Evolutionary conservation across 257 asterid genomes (phyloP), one percentile per base, ranked within the genome.

Genomic region (Rauvolfia tetraphylla): DNA sequence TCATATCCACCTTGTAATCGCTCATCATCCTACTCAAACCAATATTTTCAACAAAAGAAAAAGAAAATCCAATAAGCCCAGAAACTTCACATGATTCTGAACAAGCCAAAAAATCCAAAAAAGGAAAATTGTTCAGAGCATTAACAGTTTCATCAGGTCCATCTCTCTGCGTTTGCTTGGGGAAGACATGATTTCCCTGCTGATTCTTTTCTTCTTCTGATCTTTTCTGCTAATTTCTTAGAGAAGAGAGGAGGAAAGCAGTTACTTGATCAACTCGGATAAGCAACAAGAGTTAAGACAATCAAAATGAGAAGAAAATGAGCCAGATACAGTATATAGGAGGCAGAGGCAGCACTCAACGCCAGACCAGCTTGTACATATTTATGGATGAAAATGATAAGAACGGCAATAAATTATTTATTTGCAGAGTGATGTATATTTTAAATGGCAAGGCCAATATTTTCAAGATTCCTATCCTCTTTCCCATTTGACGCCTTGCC

Each of bases 81-180:
- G 67, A 51, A 71, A 74, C 34, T 67, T 29, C 41, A 44, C 12
- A 15, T 34, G 8, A 49, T 27, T 17, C 25, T 15, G 59, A 72
- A 61, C 59, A 22, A 53, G 1, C 15, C 48, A 58, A 66, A 27
- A 42, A 39, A 46, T 11, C 5, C 1, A 46, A 46, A 10, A 69
- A 27, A 10, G 54, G 42, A 63, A 71, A 61, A 80, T 70, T 77
- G 57, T 75, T 76, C 12, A 77, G 73, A 81, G 75, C 79, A 70
- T 38, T 88, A 82, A 95, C 99, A 95, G 84, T 80, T 92, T 95
- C 99, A 95, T 95, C 62, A 95, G 82, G 89, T 95, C 99, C 96
- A 91, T 95, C 89, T 92, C 99, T 69, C 99, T 88, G 86, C 98
- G 88, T 88, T 95, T 95, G 96, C 94, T 95, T 49, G 99, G 99